Evolutionary conservation across 257 asterid species (phyloP).

Genomic region (Rubia yunnanensis): DNA sequence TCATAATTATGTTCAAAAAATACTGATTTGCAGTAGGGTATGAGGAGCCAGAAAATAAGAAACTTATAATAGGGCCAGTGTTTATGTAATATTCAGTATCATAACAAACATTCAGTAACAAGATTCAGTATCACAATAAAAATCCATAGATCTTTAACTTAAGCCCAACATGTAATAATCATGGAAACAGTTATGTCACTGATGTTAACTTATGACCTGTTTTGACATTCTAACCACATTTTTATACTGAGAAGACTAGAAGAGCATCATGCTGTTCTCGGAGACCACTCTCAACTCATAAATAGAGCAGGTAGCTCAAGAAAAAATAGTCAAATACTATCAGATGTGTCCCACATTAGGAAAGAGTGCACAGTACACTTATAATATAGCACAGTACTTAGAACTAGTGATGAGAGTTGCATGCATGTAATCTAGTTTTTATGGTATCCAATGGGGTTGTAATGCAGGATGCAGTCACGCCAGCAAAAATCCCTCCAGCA

Average conservation of each 20-base stretch:
- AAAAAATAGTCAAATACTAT: not conserved
- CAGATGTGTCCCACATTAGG: not conserved
- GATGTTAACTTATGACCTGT: not conserved
- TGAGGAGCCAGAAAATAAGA: no score
- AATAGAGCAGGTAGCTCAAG: not conserved
- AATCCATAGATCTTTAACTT: not conserved
- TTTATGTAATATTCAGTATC: no score
- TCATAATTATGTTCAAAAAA: no score
- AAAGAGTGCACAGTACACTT: not conserved
- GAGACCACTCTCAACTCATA: not conserved
- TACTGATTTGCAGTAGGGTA: no score
- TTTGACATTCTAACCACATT: not conserved
- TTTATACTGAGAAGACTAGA: not conserved
- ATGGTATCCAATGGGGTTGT: slow-evolving; percentile 95
- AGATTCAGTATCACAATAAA: slow-evolving; percentile 10
- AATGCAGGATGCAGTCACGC: slow-evolving; percentile 81
- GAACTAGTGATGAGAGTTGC: not conserved
- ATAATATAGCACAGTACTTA: not conserved
- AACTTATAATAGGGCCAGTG: no score
- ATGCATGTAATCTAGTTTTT: slow-evolving; percentile 88
- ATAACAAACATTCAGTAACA: no score
- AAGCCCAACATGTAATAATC: not conserved
- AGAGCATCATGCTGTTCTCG: no score
- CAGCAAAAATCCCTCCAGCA: slow-evolving; percentile 88
- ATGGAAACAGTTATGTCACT: not conserved